phyloP scores from a whole-genome alignment of 768 basidiomycete species.

The Hortiboletus campestris region DNA sequence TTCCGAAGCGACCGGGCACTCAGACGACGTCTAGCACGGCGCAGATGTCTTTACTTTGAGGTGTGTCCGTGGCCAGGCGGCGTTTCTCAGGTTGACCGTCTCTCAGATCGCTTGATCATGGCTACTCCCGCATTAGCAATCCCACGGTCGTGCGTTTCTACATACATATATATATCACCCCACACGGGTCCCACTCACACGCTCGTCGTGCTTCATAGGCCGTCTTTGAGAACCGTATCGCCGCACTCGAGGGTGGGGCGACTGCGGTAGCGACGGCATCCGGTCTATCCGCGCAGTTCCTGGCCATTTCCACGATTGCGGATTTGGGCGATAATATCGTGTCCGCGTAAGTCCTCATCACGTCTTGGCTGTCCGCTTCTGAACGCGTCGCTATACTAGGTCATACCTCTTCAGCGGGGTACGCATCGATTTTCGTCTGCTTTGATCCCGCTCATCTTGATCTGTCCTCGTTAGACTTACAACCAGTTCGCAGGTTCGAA shows the following conservation, averaged over 20 bases:
- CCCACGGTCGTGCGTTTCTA: conserved; percentile 48
- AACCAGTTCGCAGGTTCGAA: conserved; percentile 58
- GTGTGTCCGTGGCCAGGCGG: conserved; percentile 11
- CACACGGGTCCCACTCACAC: not conserved
- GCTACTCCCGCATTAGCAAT: conserved; percentile 55
- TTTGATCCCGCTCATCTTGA: not conserved
- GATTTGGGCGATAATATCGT: conserved; percentile 63
- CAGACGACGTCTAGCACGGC: conserved; percentile 39
- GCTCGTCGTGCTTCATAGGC: conserved; percentile 35
- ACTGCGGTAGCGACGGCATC: conserved; percentile 57
- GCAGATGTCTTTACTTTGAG: conserved; percentile 53
- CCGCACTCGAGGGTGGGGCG: conserved; percentile 60
- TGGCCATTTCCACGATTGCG: conserved; percentile 54
- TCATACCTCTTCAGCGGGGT: conserved; percentile 62
- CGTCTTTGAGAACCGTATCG: conserved; percentile 63
- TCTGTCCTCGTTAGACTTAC: conserved; percentile 43
- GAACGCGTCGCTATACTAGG: conserved; percentile 20
- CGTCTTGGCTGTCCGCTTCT: not conserved
- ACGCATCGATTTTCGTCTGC: conserved; percentile 15
- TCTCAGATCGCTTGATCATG: conserved; percentile 43
- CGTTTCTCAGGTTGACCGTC: not conserved
- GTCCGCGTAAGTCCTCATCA: conserved; percentile 40
- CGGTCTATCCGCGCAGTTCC: conserved; percentile 62
- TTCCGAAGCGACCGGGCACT: not conserved
- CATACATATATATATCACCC: not conserved